Conservation (phyloP, 495 filamentous ascomycete species). For the Xylaria venustula region DNA sequence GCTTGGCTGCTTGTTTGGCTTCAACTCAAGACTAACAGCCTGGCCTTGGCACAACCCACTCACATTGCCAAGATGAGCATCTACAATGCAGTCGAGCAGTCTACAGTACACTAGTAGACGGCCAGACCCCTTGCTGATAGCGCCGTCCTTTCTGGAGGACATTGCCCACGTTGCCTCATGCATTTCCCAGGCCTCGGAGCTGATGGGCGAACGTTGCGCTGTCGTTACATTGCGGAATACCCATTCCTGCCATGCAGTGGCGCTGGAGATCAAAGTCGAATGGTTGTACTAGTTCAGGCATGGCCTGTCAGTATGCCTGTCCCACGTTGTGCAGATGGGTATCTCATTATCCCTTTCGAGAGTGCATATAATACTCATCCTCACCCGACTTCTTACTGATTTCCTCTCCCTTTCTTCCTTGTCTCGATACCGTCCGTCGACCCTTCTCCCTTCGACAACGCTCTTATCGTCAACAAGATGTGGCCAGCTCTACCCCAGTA, state of each 20-base stretch:
- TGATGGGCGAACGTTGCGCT: neutral
- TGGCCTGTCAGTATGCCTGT: neutral
- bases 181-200: neutral
- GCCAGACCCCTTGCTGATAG: neutral
- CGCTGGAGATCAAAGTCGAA: neutral
- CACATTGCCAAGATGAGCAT: too few relatives aligned
- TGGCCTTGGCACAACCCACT: conserved; percentile 2
- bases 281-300: too few relatives aligned
- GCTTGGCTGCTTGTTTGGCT: conserved; percentile 1
- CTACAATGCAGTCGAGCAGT: too few relatives aligned
- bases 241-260: neutral
- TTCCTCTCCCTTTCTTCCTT: neutral
- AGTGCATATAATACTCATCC: neutral
- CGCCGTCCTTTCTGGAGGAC: neutral
- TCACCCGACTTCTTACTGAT: neutral
- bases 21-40: neutral
- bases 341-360: too few relatives aligned
- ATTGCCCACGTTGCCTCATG: conserved; percentile 1
- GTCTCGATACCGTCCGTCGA: neutral
- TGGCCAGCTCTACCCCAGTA: conserved; percentile 50
- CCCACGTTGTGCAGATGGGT: neutral
- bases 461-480: conserved; percentile 7
- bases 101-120: too few relatives aligned
- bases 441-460: neutral
- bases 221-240: neutral